phyloP scores from a whole-genome alignment of 306 rosid species.

The Purshia tridentata region DNA sequence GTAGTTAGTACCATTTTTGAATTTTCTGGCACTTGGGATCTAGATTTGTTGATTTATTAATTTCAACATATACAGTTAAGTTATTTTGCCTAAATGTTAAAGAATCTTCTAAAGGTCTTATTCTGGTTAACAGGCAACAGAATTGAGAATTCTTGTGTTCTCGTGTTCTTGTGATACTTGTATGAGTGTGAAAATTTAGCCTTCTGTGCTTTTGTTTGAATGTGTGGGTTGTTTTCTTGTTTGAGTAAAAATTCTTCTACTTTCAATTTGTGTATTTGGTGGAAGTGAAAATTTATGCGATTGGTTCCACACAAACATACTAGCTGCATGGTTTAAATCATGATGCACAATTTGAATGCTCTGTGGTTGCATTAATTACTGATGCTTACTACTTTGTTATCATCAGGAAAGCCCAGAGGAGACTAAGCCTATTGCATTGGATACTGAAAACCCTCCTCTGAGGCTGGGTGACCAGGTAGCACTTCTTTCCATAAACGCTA shows the following conservation, averaged over 20 bases:
- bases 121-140: neutral
- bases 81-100: constrained; percentile 10
- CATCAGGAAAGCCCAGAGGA: constrained; percentile 52
- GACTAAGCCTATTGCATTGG: constrained; percentile 41
- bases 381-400: neutral
- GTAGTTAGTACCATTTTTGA: neutral
- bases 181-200: neutral
- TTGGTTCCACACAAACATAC: neutral
- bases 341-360: neutral
- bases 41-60: neutral
- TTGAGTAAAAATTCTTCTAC: neutral
- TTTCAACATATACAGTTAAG: neutral
- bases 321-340: constrained; percentile 3
- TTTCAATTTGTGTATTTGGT: neutral
- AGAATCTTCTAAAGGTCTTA: constrained; percentile 9
- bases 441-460: constrained; percentile 34
- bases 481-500: neutral
- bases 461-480: constrained; percentile 49
- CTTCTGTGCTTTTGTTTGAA: too few species aligned
- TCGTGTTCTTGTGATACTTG: too few species aligned
- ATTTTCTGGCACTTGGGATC: constrained; percentile 5
- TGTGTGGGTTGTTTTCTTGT: neutral
- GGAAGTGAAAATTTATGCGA: neutral
- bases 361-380: neutral
- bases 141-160: neutral